These are phyloP conservation scores for Wickerhamiella qilinensis DNA, from an alignment of 805 yeast genomes.

Conservation along the genomic window DNA sequence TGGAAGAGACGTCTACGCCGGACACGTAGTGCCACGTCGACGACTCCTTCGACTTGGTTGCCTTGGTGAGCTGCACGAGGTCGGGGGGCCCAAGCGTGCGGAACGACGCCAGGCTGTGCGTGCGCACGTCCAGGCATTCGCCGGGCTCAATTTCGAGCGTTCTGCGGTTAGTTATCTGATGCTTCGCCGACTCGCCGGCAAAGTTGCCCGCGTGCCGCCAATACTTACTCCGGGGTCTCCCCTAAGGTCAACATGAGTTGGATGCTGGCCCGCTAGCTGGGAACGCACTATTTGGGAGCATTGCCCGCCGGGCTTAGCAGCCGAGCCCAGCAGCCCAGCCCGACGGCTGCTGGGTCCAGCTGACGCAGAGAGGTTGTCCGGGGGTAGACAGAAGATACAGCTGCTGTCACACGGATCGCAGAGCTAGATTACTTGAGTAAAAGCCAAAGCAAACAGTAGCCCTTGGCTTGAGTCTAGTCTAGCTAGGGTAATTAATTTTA, in stretches of 20 bases:
- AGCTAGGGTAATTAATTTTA: too few species aligned
- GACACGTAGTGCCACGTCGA: constrained; percentile 40
- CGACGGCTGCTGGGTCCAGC: too few species aligned
- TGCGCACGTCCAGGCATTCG: constrained; percentile 37
- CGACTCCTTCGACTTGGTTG: constrained; percentile 28
- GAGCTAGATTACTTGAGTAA: too few species aligned
- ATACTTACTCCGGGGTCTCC: constrained; percentile 2
- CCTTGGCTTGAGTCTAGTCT: too few species aligned
- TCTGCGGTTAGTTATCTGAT: constrained; percentile 14
- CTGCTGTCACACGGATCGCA: too few species aligned
- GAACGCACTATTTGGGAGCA: too few species aligned
- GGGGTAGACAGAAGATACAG: too few species aligned
- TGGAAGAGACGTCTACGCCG: constrained; percentile 37
- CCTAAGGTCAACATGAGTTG: constrained; percentile 3
- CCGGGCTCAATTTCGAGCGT: constrained; percentile 34
- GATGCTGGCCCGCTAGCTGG: not conserved
- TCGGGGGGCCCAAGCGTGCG: constrained; percentile 64
- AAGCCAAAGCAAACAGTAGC: too few species aligned
- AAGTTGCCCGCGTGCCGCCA: too few species aligned
- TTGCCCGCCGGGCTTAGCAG: too few species aligned
- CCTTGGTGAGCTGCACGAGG: constrained; percentile 35
- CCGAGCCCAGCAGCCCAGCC: too few species aligned
- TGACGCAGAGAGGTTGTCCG: too few species aligned
- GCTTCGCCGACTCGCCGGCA: not conserved
- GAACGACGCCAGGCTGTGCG: constrained; percentile 27